A percentile compares a stretch with the other conserved stretches of the same genome.
phyloP scores from a whole-genome alignment of 441 rosid species.

The Populus hybrid region DNA sequence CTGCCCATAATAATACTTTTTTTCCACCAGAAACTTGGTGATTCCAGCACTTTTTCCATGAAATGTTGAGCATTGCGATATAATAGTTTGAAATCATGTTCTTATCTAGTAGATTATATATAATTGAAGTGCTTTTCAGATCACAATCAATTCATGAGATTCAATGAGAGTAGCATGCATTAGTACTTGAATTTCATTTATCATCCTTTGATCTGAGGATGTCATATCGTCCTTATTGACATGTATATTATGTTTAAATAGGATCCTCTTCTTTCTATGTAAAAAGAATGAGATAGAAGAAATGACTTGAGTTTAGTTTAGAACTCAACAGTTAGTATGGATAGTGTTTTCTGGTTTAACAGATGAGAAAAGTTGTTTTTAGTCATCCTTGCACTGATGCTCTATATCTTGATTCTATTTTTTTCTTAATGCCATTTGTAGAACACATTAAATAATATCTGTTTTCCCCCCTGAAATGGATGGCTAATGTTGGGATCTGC shows the following conservation, averaged over 20 bases:
- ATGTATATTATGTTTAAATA: no score
- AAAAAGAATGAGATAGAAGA: neutral
- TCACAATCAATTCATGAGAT: neutral
- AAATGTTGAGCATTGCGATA: neutral
- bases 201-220: neutral
- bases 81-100: neutral
- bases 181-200: neutral
- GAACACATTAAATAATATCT: neutral
- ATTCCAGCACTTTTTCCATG: neutral
- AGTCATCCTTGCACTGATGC: neutral
- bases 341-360: neutral
- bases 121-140: neutral
- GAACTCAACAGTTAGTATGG: neutral
- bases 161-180: neutral
- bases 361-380: neutral
- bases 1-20: neutral
- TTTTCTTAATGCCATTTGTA: neutral
- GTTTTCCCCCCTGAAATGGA: neutral
- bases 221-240: neutral
- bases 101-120: neutral
- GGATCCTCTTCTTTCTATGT: neutral
- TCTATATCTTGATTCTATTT: neutral
- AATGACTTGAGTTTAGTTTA: neutral
- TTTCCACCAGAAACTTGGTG: neutral
- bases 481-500: neutral